Evolutionary conservation across 2,329 filamentous ascomycete species (phyloP).

Genomic region (Fusarium dlaminii): DNA sequence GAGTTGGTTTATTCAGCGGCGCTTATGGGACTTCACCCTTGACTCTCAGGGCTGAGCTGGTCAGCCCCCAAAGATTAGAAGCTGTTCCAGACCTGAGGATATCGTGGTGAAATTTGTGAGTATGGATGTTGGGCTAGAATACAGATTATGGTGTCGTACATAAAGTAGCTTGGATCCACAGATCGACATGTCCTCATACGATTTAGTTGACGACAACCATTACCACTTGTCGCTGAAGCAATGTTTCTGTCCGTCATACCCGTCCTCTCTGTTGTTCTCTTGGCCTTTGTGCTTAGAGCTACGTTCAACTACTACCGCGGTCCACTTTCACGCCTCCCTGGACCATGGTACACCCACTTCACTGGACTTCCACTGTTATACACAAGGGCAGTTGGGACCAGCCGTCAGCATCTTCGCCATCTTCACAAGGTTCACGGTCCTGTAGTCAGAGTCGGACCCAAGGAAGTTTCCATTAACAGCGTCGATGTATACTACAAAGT

Average conservation of each 20-base stretch:
- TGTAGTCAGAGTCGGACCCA: neutral
- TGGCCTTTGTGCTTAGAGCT: neutral
- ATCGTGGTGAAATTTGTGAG: neutral
- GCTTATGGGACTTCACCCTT: neutral
- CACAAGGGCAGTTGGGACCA: neutral
- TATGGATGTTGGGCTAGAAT: too few species aligned
- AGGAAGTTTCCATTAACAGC: conserved; percentile 1
- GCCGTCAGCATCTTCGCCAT: neutral
- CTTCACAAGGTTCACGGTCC: neutral
- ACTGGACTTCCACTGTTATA: neutral
- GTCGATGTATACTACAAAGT: conserved; percentile 14
- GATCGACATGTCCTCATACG: neutral
- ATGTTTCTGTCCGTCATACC: neutral
- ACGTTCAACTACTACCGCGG: neutral
- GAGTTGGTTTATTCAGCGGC: neutral
- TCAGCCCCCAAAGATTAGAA: neutral
- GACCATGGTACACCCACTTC: conserved; percentile 3
- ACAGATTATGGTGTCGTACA: neutral
- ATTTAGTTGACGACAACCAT: neutral
- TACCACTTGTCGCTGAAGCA: too few species aligned
- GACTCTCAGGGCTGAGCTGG: neutral
- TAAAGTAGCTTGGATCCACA: neutral
- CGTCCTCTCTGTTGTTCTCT: neutral
- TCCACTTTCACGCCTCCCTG: neutral
- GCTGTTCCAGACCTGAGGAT: neutral